Conservation (phyloP, 352 stramenopile genomes). For the Stramenopiles sp. region DNA sequence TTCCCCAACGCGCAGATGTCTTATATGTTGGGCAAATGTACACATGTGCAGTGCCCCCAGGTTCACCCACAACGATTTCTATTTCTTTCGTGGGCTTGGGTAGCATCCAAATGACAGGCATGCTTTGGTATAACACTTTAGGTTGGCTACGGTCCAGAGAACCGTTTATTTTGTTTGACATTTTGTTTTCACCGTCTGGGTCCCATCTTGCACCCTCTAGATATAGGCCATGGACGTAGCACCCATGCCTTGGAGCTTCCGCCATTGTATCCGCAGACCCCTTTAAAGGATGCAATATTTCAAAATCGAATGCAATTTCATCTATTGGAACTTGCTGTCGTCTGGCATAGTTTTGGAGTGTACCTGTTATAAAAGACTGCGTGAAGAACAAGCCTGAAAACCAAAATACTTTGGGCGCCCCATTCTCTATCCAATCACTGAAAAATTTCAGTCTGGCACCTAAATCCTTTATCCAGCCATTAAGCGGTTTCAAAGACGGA, state of each 20-base stretch:
- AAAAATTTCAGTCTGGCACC: constrained; percentile 42
- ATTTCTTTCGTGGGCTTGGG: constrained; percentile 51
- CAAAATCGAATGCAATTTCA: constrained; percentile 41
- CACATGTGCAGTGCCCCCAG: too few species aligned
- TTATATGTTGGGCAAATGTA: constrained; percentile 88
- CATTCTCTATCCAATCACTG: constrained; percentile 52
- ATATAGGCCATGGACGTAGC: constrained; percentile 69
- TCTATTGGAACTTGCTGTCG: constrained; percentile 72
- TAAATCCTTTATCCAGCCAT: constrained; percentile 86
- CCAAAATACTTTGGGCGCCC: constrained; percentile 66
- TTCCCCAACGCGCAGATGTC: constrained; percentile 67
- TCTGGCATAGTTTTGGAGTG: constrained; percentile 69
- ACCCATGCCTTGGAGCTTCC: constrained; percentile 48
- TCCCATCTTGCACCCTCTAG: constrained; percentile 82
- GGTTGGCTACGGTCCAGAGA: constrained; percentile 52
- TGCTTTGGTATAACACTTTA: constrained; percentile 60
- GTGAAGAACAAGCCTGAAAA: constrained; percentile 81
- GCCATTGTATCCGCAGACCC: constrained; percentile 34
- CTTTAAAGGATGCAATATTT: not conserved
- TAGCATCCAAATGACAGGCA: constrained; percentile 53
- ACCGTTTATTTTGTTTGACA: too few species aligned
- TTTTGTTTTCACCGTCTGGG: too few species aligned
- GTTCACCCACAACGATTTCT: too few species aligned
- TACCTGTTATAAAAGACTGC: constrained; percentile 76
- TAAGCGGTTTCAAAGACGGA: constrained; percentile 78